Conservation (phyloP, 164 flowering plant species). For the Tinospora cordifolia region DNA sequence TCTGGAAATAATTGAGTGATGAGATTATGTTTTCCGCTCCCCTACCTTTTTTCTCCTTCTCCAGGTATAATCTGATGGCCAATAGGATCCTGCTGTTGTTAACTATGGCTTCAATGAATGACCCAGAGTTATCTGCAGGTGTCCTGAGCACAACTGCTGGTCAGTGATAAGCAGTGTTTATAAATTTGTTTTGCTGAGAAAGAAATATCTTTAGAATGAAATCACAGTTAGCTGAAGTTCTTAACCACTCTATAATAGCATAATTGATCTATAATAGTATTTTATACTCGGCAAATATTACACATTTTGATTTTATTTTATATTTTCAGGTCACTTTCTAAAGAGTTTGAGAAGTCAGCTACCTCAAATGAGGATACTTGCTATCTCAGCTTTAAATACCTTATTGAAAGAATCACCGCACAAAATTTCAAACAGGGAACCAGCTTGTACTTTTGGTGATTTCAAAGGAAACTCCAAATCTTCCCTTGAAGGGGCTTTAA, state of each 20-base stretch:
- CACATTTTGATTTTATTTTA: constrained; percentile 4
- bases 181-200: neutral
- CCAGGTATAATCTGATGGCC: constrained; percentile 97
- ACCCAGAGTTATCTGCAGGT: constrained; percentile 48
- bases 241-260: neutral
- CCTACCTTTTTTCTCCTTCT: constrained; percentile 7
- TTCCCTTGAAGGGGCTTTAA: constrained; percentile 69
- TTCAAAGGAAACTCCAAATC: constrained; percentile 35
- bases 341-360: constrained; percentile 84
- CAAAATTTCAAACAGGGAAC: constrained; percentile 37
- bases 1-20: neutral
- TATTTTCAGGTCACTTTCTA: constrained; percentile 74
- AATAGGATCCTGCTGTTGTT: constrained; percentile 77
- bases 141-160: constrained; percentile 77
- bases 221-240: neutral
- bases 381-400: constrained; percentile 87
- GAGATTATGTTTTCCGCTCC: neutral
- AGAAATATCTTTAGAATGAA: neutral
- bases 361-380: constrained; percentile 95
- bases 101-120: constrained; percentile 77
- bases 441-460: constrained; percentile 17
- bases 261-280: neutral
- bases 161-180: constrained; percentile 29
- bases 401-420: constrained; percentile 83
- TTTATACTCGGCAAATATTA: neutral